phyloP scores from a whole-genome alignment of 192 early-diverging fungal genomes.

The Mortierella antarctica region DNA sequence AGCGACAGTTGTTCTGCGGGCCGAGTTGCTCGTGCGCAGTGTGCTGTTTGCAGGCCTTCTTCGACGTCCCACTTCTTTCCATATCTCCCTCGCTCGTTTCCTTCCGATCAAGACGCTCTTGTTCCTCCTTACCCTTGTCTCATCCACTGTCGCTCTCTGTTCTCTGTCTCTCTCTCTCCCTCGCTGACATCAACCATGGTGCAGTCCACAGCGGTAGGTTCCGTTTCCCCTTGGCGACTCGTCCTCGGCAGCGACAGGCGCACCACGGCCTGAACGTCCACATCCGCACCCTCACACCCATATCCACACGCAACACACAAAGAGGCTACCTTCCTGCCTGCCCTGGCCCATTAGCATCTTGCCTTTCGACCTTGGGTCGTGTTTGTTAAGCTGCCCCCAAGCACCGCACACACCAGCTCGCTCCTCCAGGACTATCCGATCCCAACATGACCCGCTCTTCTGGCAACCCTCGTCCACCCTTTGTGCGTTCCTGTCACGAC shows the following conservation, averaged over 20 bases:
- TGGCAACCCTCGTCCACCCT: background rate
- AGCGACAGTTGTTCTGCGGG: too few relatives aligned
- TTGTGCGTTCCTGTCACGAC: constrained; percentile 1
- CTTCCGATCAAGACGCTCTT: background rate
- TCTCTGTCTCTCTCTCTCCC: background rate
- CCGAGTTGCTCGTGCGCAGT: too few relatives aligned
- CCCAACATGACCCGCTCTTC: background rate
- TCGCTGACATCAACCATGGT: constrained; percentile 2
- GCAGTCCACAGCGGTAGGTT: constrained; percentile 21
- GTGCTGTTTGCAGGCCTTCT: background rate
- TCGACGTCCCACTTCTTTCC: background rate
- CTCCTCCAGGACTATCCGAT: too few relatives aligned
- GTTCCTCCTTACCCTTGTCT: background rate
- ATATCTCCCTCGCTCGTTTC: background rate
- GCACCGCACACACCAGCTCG: too few relatives aligned
- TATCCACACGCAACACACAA: too few relatives aligned
- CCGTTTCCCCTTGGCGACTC: constrained; percentile 7
- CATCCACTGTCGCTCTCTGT: background rate
- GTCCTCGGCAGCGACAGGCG: background rate
- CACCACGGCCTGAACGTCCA: too few relatives aligned
- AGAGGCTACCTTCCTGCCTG: too few relatives aligned
- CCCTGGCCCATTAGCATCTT: too few relatives aligned
- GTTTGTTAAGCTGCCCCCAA: background rate
- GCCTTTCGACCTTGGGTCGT: background rate
- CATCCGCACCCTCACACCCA: too few relatives aligned